Conservation (phyloP, 768 basidiomycete species). For the Boletus huronensis region DNA sequence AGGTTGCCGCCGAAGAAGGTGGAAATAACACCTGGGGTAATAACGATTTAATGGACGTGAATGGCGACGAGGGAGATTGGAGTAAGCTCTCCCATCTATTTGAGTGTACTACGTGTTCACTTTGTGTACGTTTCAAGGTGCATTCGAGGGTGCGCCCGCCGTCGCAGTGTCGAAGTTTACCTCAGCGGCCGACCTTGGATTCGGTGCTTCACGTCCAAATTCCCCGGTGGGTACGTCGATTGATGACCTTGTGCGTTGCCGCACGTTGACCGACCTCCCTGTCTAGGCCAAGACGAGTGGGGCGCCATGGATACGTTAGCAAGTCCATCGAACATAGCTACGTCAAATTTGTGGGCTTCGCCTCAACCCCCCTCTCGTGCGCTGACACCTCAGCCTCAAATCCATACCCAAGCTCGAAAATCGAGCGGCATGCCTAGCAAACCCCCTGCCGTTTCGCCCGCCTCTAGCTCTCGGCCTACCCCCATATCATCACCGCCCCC, state of each 20-base stretch:
- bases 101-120: not conserved
- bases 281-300: constrained; percentile 22
- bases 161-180: constrained; percentile 26
- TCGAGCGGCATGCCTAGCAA: not conserved
- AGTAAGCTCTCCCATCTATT: constrained; percentile 49
- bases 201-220: constrained; percentile 15
- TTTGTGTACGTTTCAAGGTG: constrained; percentile 43
- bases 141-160: constrained; percentile 62
- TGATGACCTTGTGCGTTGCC: not conserved
- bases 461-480: constrained; percentile 22
- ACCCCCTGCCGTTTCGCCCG: constrained; percentile 6
- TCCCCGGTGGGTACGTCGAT: constrained; percentile 12
- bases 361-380: constrained; percentile 15
- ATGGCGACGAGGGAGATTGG: constrained; percentile 94
- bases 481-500: constrained; percentile 24
- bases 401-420: constrained; percentile 3
- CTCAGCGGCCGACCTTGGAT: constrained; percentile 26
- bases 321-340: not conserved
- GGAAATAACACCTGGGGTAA: constrained; percentile 63
- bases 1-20: constrained; percentile 39
- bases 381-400: constrained; percentile 21
- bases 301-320: constrained; percentile 10
- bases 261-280: not conserved
- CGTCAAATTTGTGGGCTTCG: constrained; percentile 17
- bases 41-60: constrained; percentile 87